Conservation (phyloP, 1,284 basidiomycete species). For the Ganoderma leucocontextum region DNA sequence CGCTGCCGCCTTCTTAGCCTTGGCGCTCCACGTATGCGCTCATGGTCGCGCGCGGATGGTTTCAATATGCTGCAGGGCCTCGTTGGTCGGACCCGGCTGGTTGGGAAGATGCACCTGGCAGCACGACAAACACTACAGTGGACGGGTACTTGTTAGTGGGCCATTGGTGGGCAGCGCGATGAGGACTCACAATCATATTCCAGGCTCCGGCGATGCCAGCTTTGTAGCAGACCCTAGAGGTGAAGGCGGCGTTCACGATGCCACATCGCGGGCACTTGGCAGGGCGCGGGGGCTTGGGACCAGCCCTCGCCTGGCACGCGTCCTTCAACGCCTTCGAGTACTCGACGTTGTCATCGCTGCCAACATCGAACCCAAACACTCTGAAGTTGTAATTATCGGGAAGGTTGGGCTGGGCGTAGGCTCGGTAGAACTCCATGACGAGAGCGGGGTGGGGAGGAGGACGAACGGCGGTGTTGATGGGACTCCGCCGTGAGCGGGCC, state of each 20-base stretch:
- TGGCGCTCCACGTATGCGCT: neutral
- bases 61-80: neutral
- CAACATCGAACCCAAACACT: neutral
- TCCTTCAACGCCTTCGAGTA: neutral
- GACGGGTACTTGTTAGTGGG: too few relatives aligned
- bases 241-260: neutral
- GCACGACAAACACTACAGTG: neutral
- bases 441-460: too few relatives aligned
- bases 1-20: neutral
- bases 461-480: too few relatives aligned
- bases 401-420: neutral
- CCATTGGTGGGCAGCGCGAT: too few relatives aligned
- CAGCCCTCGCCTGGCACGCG: neutral
- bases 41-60: neutral
- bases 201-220: neutral
- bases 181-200: neutral
- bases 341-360: neutral
- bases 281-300: neutral
- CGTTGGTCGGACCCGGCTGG: neutral
- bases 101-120: neutral
- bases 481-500: too few relatives aligned
- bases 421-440: neutral
- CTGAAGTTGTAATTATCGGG: neutral
- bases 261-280: neutral
- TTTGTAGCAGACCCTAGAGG: neutral